Conservation (phyloP, 345 rosid genomes). For the Eucalyptus victrix region DNA sequence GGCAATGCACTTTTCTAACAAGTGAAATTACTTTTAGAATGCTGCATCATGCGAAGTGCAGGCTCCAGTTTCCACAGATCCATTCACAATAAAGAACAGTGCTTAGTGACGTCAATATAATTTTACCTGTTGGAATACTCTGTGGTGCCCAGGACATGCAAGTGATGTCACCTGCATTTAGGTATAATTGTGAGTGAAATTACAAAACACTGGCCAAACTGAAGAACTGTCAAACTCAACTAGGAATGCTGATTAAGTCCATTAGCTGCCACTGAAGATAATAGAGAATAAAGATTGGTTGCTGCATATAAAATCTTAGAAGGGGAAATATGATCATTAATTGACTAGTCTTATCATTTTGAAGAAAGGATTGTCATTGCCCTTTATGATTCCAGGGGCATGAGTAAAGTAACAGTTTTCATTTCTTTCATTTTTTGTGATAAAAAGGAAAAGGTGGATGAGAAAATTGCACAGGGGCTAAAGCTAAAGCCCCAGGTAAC, state of each 20-base stretch:
- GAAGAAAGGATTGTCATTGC: neutral
- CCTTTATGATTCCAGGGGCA: neutral
- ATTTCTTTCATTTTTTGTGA: neutral
- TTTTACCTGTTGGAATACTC: slow-evolving; percentile 48
- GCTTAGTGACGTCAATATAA: neutral
- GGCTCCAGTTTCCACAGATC: neutral
- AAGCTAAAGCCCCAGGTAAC: neutral
- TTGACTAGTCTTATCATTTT: neutral
- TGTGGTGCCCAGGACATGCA: slow-evolving; percentile 73
- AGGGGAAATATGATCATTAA: neutral
- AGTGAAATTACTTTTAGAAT: neutral
- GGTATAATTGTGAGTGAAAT: neutral
- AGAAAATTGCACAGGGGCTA: neutral
- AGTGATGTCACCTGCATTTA: slow-evolving; percentile 70
- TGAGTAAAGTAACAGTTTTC: neutral
- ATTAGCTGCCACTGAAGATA: neutral
- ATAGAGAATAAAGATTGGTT: neutral
- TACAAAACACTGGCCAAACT: neutral
- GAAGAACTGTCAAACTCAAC: neutral
- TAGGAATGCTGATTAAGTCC: neutral
- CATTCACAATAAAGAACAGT: neutral
- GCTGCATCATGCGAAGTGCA: neutral
- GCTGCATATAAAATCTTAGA: neutral
- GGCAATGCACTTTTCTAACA: neutral
- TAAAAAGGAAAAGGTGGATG: neutral